These are phyloP conservation scores for Viola pubescens DNA, from an alignment of 441 rosid genomes.

Conservation along the genomic window DNA sequence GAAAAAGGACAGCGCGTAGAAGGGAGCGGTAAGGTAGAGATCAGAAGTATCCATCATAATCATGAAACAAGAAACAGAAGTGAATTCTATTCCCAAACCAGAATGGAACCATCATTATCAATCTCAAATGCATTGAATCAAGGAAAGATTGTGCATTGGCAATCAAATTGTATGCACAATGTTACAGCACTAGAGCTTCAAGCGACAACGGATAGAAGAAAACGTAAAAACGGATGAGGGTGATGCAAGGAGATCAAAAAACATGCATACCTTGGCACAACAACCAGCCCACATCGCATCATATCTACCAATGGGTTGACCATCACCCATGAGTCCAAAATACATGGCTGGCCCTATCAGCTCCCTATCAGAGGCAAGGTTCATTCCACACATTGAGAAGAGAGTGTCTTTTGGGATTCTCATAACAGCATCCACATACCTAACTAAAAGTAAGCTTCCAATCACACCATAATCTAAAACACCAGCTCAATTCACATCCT, in stretches of 20 bases:
- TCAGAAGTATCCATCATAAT: too few species aligned
- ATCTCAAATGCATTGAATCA: too few species aligned
- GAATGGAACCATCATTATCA: too few species aligned
- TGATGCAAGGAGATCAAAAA: not conserved
- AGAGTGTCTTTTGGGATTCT: slow-evolving; percentile 33
- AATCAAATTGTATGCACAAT: not conserved
- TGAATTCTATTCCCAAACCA: too few species aligned
- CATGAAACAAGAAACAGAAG: too few species aligned
- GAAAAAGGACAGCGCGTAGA: not conserved
- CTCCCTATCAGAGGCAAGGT: slow-evolving; percentile 34
- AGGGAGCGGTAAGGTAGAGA: too few species aligned
- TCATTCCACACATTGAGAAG: slow-evolving; percentile 42
- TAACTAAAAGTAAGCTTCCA: not conserved
- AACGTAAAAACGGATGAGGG: not conserved
- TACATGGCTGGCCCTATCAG: slow-evolving; percentile 40
- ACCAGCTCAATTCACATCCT: too few species aligned
- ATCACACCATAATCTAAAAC: too few species aligned
- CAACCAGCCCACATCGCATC: slow-evolving; percentile 42
- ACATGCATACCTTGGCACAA: slow-evolving; percentile 23
- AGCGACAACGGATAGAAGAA: too few species aligned
- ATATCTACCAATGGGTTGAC: slow-evolving; percentile 36
- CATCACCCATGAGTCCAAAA: slow-evolving; percentile 37
- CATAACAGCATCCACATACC: slow-evolving; percentile 34
- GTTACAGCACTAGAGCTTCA: too few species aligned
- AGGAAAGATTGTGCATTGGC: too few species aligned